Evolutionary conservation across 208 protist species (phyloP).

Genomic region (Trypanosoma congolense): DNA sequence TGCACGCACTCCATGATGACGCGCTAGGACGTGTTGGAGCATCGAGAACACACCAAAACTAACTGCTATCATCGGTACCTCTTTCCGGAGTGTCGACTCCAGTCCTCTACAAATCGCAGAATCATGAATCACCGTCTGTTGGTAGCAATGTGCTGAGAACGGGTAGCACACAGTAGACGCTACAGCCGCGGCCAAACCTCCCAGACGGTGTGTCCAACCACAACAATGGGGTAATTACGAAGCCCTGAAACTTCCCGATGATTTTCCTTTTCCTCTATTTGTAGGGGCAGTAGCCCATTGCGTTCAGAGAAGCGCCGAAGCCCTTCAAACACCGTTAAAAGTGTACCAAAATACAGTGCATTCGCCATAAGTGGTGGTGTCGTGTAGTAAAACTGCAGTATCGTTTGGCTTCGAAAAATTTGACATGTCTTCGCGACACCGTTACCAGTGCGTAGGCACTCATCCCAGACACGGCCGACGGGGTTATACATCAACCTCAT

Average conservation of each 20-base stretch:
- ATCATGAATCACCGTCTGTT: conserved; percentile 89
- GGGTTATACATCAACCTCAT: conserved; percentile 87
- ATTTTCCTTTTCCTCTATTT: conserved; percentile 15
- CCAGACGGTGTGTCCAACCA: conserved; percentile 63
- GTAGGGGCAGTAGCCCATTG: conserved; percentile 27
- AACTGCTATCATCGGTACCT: conserved; percentile 87
- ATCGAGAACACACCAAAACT: conserved; percentile 76
- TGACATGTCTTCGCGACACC: conserved; percentile 36
- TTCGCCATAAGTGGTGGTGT: conserved; percentile 79
- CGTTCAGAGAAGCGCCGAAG: conserved; percentile 83
- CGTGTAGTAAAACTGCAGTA: conserved; percentile 87
- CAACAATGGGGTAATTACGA: conserved; percentile 55
- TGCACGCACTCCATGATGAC: conserved; percentile 72
- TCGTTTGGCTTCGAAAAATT: conserved; percentile 72
- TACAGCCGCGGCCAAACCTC: conserved; percentile 70
- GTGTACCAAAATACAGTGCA: conserved; percentile 81
- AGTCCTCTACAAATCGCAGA: conserved; percentile 85
- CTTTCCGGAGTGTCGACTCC: conserved; percentile 66
- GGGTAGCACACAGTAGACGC: conserved; percentile 86
- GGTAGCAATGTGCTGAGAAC: conserved; percentile 77
- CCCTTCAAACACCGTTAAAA: conserved; percentile 85
- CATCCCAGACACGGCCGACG: conserved; percentile 76
- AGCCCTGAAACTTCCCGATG: conserved; percentile 39
- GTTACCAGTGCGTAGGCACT: conserved; percentile 72
- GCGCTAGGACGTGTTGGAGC: conserved; percentile 70